Conservation (phyloP, 2,329 filamentous ascomycete genomes). For the Aphanocladium album region DNA sequence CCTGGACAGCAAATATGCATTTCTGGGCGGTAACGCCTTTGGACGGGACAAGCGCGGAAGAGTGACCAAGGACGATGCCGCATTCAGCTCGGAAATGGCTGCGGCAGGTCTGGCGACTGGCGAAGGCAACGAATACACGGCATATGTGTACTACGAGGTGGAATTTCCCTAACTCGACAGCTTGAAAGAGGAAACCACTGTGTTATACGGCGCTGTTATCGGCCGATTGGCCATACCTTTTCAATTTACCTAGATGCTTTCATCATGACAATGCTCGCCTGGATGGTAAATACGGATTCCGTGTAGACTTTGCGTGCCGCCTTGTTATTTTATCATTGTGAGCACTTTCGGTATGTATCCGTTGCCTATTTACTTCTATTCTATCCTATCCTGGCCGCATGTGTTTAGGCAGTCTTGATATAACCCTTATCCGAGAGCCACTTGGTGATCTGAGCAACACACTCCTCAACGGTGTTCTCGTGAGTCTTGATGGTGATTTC, state of each 20-base stretch:
- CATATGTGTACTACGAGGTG: slow-evolving; percentile 96
- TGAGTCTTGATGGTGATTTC: slow-evolving; percentile 86
- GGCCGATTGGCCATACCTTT: not conserved
- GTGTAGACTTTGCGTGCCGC: not conserved
- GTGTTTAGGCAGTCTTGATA: slow-evolving; percentile 23
- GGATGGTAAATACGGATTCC: too few species aligned
- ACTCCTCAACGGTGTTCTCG: slow-evolving; percentile 80
- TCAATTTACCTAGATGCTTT: slow-evolving; percentile 3
- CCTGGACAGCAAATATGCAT: slow-evolving; percentile 80
- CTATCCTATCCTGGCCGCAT: not conserved
- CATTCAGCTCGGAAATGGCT: slow-evolving; percentile 76
- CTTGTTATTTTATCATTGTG: not conserved
- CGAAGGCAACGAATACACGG: slow-evolving; percentile 80
- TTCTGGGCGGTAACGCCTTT: slow-evolving; percentile 91
- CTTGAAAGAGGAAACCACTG: not conserved
- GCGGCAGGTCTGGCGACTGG: slow-evolving; percentile 62
- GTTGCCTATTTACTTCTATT: not conserved
- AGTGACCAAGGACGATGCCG: slow-evolving; percentile 82
- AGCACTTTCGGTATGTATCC: not conserved
- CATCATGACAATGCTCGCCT: not conserved
- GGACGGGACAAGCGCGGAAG: slow-evolving; percentile 90
- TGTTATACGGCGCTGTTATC: slow-evolving; percentile 1
- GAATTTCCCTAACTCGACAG: slow-evolving; percentile 52
- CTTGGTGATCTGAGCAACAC: slow-evolving; percentile 75
- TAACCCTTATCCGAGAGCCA: slow-evolving; percentile 68